Evolutionary conservation across 208 protist genomes (phyloP).

Genomic region (Acanthamoeba divionensis): DNA sequence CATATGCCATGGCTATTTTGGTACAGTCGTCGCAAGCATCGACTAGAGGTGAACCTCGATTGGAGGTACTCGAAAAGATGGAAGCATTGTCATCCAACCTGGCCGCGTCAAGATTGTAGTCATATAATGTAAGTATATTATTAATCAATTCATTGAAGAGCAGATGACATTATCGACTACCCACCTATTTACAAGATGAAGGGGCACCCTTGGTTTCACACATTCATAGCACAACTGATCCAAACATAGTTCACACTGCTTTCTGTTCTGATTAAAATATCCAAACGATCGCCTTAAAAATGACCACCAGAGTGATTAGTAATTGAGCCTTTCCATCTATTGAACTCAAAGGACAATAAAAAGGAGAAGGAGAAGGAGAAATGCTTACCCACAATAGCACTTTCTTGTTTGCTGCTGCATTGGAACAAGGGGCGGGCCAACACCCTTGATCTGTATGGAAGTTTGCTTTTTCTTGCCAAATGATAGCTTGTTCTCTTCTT

Average conservation of each 20-base stretch:
- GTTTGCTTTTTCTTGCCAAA: neutral
- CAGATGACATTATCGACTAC: neutral
- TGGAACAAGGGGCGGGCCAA: neutral
- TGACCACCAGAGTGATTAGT: neutral
- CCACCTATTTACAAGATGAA: constrained; percentile 13
- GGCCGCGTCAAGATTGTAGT: too few relatives aligned
- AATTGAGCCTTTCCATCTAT: neutral
- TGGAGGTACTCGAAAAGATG: too few relatives aligned
- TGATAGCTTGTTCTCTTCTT: neutral
- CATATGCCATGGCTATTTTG: constrained; percentile 7
- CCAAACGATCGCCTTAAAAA: neutral
- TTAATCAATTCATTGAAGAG: too few relatives aligned
- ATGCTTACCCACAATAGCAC: neutral
- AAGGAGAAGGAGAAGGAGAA: neutral
- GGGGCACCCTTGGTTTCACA: constrained; percentile 14
- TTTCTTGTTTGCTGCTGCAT: neutral
- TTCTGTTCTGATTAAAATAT: constrained; percentile 15
- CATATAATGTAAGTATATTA: too few relatives aligned
- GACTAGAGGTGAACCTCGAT: neutral
- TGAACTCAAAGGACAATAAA: neutral
- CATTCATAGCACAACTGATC: constrained; percentile 11
- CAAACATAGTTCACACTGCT: neutral
- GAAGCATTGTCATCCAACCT: too few relatives aligned
- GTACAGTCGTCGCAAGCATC: constrained; percentile 23
- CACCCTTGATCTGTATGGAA: constrained; percentile 8